phyloP scores from a whole-genome alignment of 2,329 filamentous ascomycete species.

The Apiospora saccharicola region DNA sequence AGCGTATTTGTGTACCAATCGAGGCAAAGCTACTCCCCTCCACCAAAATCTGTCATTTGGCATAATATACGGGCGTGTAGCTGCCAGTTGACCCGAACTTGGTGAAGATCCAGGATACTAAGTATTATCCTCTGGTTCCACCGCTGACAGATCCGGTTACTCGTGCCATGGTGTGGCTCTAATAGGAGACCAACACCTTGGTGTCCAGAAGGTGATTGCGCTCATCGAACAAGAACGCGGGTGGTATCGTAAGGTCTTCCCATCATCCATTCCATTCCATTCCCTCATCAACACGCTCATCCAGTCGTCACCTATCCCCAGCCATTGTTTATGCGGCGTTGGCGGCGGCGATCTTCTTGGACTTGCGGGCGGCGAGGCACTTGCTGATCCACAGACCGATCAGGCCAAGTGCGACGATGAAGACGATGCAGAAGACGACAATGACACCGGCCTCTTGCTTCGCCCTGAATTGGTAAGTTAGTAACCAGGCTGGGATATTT shows the following conservation, averaged over 20 bases:
- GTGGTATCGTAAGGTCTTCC: conserved; percentile 30
- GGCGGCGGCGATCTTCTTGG: conserved; percentile 34
- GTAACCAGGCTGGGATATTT: background rate
- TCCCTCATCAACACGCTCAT: conserved; percentile 24
- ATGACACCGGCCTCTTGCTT: conserved; percentile 43
- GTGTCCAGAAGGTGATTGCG: conserved; percentile 12
- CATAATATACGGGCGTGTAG: conserved; percentile 18
- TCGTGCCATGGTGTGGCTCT: conserved; percentile 10
- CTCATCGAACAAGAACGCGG: conserved; percentile 17
- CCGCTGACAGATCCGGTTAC: background rate
- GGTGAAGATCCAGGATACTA: background rate
- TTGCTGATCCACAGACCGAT: conserved; percentile 42
- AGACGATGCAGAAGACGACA: conserved; percentile 46
- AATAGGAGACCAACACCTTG: conserved; percentile 1
- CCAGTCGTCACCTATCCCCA: background rate
- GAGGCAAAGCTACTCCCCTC: conserved; percentile 17
- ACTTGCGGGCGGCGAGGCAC: conserved; percentile 38
- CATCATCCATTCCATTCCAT: conserved; percentile 28
- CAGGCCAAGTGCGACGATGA: conserved; percentile 42
- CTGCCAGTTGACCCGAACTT: conserved; percentile 13
- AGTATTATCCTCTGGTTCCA: background rate
- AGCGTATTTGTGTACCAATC: conserved; percentile 23
- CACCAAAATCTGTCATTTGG: conserved; percentile 9
- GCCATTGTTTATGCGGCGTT: conserved; percentile 24
- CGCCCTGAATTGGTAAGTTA: conserved; percentile 34